Base-by-base conservation (phyloP, 345 rosid species). In the Trapa bicornis region DNA sequence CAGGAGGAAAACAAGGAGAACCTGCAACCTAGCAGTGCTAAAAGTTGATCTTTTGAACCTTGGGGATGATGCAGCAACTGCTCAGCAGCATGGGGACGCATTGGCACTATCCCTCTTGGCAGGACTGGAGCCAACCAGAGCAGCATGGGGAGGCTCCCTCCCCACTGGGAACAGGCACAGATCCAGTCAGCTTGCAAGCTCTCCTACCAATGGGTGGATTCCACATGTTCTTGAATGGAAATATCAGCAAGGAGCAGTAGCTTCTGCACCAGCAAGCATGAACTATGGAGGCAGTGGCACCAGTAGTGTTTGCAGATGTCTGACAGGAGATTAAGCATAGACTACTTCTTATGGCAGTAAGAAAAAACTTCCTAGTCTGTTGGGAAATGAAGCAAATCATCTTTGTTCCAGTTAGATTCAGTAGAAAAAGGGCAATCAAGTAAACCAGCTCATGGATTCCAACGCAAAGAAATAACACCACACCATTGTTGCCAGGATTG, bases 111-210 rank as follows among this genome's bases (percentile, higher is more conserved):
- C 88, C 43, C 78, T 90, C 74, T 93, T 94, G 65, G 87, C 87
- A 36, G 85, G 84, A 1, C 74, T 61, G 6, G 70, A 69, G 65
- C 4, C 79, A 8, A 61, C 72, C 11, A 7, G 42, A 22, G 60
- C 48, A 50, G 8, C 62, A 15, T 17, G 47, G 16, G 22, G 36
- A 7, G 65, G 76, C 57, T 72, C 81, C 5, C 80, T 0, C 77
- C 79, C 1, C 87, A 87, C 67, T 90, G 98, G 96, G 97, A 90
- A 64, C 79, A 86, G 29, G 77, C 94, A n/a, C 76, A 88, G 66
- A 86, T 93, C 65, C 85, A 87, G 69, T 74, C 97, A 16, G 83
- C 84, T 5, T 82, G 90, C 65, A 75, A 71, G 43, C 69, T 93
- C 65, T 69, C 80, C 0, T 67, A 57, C 47, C 86, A 82, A 64